phyloP scores from a whole-genome alignment of 495 filamentous ascomycete genomes.

The Penicillium bovifimosum region DNA sequence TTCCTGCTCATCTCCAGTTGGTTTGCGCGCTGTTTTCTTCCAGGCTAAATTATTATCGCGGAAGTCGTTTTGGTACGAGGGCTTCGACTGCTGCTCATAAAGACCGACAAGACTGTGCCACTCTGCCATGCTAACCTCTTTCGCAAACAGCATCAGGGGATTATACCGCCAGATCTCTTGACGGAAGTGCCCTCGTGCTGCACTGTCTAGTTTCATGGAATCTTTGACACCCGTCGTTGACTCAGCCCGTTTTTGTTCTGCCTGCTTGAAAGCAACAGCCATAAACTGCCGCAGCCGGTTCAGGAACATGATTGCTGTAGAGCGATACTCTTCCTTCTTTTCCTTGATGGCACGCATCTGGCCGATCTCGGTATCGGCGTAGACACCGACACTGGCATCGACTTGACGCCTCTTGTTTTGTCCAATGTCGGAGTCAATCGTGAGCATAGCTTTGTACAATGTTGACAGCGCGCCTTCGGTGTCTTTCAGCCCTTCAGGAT shows the following conservation, averaged over 20 bases:
- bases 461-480: slow-evolving; percentile 73
- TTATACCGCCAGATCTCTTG: slow-evolving; percentile 73
- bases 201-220: slow-evolving; percentile 45
- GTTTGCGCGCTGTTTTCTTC: slow-evolving; percentile 75
- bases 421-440: slow-evolving; percentile 76
- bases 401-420: slow-evolving; percentile 42
- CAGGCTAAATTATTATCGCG: slow-evolving; percentile 71
- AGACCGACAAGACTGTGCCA: slow-evolving; percentile 74
- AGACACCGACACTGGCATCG: slow-evolving; percentile 52
- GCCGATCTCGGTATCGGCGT: slow-evolving; percentile 73
- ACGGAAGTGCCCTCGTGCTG: slow-evolving; percentile 48
- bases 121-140: slow-evolving; percentile 71
- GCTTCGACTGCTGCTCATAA: slow-evolving; percentile 70
- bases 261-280: slow-evolving; percentile 70
- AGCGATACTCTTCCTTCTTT: slow-evolving; percentile 80
- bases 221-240: slow-evolving; percentile 41
- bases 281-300: slow-evolving; percentile 74
- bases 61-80: slow-evolving; percentile 78
- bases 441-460: slow-evolving; percentile 89
- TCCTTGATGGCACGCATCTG: slow-evolving; percentile 91
- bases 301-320: slow-evolving; percentile 66
- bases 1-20: slow-evolving; percentile 79
- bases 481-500: slow-evolving; percentile 59
- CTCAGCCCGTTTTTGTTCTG: slow-evolving; percentile 58
- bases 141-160: slow-evolving; percentile 75